phyloP scores from a whole-genome alignment of 164 flowering plant genomes.

The Nymphaea thermarum region DNA sequence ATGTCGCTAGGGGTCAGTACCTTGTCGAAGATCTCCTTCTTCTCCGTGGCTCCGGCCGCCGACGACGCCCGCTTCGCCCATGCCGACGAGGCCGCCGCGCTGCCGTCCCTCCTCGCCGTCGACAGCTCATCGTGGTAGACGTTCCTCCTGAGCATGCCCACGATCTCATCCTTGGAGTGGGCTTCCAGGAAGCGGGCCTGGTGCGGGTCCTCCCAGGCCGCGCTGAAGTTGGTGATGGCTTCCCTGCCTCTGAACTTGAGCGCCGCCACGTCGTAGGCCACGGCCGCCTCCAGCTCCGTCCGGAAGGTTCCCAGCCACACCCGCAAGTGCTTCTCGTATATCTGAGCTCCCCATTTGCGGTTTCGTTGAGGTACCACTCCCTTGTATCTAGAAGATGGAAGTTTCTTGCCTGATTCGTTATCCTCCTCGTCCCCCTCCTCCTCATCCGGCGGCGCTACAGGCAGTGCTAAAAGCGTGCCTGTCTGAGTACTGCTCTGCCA shows the following conservation, averaged over 20 bases:
- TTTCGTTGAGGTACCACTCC: slow-evolving; percentile 6
- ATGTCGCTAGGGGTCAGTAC: not conserved
- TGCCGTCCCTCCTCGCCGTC: not conserved
- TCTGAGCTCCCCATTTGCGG: slow-evolving; percentile 11
- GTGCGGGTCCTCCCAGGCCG: not conserved
- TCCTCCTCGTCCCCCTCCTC: too few species aligned
- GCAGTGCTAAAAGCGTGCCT: too few species aligned
- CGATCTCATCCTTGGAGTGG: not conserved
- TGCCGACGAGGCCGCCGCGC: not conserved
- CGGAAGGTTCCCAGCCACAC: slow-evolving; percentile 11
- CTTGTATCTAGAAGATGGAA: slow-evolving; percentile 13
- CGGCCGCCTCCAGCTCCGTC: slow-evolving; percentile 4
- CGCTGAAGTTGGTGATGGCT: slow-evolving; percentile 2
- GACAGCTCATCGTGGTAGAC: not conserved
- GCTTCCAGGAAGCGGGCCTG: not conserved
- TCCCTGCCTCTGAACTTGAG: slow-evolving; percentile 4
- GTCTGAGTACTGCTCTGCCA: too few species aligned
- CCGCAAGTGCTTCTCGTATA: slow-evolving; percentile 9
- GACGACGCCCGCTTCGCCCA: not conserved
- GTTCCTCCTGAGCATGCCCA: not conserved
- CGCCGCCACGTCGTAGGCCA: slow-evolving; percentile 1
- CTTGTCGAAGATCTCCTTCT: not conserved
- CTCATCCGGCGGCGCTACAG: too few species aligned
- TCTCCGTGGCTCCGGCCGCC: not conserved
- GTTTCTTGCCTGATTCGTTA: not conserved